Percentiles rank a stretch among this genome's conserved stretches.
phyloP scores from a whole-genome alignment of 148 eudicot species.

The Simmondsia chinensis region DNA sequence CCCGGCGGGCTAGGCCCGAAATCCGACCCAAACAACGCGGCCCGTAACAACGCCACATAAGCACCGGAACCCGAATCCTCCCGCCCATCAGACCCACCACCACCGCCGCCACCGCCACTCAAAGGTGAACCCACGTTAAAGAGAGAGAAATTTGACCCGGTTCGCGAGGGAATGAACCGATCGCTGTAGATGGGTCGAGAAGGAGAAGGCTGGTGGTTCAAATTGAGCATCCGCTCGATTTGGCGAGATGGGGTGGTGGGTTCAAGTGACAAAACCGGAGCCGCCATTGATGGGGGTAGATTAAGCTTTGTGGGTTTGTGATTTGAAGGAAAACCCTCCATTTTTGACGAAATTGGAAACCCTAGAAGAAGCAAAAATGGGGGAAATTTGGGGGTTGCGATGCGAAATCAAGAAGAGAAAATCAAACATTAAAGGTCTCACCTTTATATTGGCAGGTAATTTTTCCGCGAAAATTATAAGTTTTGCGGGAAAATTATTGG shows the following conservation, averaged over 20 bases:
- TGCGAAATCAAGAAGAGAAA: background rate
- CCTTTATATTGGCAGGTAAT: constrained; percentile 16
- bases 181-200: constrained; percentile 66
- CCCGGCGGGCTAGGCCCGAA: constrained; percentile 34
- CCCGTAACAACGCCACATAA: constrained; percentile 43
- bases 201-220: constrained; percentile 42
- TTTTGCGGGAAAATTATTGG: constrained; percentile 23
- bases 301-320: too few relatives aligned
- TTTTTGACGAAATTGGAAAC: background rate
- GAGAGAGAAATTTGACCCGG: constrained; percentile 66
- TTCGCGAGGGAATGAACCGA: constrained; percentile 73
- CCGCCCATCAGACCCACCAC: constrained; percentile 21
- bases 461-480: constrained; percentile 21
- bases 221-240: constrained; percentile 29
- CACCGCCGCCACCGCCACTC: too few relatives aligned
- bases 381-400: background rate
- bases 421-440: too few relatives aligned
- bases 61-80: constrained; percentile 35
- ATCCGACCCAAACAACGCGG: constrained; percentile 71
- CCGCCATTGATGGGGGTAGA: constrained; percentile 16
- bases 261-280: constrained; percentile 4
- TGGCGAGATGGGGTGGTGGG: constrained; percentile 27
- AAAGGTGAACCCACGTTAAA: too few relatives aligned
- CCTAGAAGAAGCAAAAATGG: constrained; percentile 2
- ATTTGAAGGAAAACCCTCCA: too few relatives aligned